Evolutionary conservation across 495 filamentous ascomycete species (phyloP).

Genomic region (Cercophora scortea): DNA sequence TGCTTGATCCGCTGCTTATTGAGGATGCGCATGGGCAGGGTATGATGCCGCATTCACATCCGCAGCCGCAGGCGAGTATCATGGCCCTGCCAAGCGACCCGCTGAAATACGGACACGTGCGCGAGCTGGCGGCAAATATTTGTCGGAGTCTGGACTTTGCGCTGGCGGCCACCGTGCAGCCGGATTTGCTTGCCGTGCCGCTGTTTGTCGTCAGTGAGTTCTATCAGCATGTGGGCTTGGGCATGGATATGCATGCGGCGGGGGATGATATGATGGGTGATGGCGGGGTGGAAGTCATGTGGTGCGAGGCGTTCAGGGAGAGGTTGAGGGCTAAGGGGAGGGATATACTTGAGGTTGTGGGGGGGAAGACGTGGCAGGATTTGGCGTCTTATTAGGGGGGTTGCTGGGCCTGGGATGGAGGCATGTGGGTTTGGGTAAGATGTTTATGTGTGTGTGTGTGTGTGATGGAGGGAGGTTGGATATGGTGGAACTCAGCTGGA

Average conservation of each 20-base stretch:
- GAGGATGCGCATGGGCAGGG: background rate
- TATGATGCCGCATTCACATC: background rate
- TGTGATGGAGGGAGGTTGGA: too few relatives aligned
- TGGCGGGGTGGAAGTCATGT: slow-evolving; percentile 29
- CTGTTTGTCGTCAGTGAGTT: slow-evolving; percentile 25
- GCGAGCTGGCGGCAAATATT: slow-evolving; percentile 24
- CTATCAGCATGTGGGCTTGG: slow-evolving; percentile 10
- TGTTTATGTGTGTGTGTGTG: too few relatives aligned
- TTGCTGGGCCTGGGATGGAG: too few relatives aligned
- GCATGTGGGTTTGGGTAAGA: too few relatives aligned
- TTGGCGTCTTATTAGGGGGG: slow-evolving; percentile 2
- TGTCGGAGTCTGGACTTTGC: slow-evolving; percentile 34
- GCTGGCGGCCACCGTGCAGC: slow-evolving; percentile 25
- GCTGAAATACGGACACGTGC: slow-evolving; percentile 11
- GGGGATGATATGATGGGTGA: slow-evolving; percentile 3
- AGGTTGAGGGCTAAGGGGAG: slow-evolving; percentile 12
- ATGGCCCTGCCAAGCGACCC: slow-evolving; percentile 15
- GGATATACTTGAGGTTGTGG: slow-evolving; percentile 15
- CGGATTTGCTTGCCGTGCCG: slow-evolving; percentile 30
- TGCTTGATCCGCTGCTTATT: slow-evolving; percentile 26
- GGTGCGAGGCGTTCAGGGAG: slow-evolving; percentile 31
- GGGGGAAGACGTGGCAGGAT: slow-evolving; percentile 14
- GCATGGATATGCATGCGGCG: background rate
- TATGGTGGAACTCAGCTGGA: too few relatives aligned
- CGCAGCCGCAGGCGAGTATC: background rate